Percentiles rank a stretch among this genome's conserved stretches.
These are phyloP conservation scores for Alectoria sarmentosa DNA, from an alignment of 495 filamentous ascomycete species.

Conservation along the genomic window DNA sequence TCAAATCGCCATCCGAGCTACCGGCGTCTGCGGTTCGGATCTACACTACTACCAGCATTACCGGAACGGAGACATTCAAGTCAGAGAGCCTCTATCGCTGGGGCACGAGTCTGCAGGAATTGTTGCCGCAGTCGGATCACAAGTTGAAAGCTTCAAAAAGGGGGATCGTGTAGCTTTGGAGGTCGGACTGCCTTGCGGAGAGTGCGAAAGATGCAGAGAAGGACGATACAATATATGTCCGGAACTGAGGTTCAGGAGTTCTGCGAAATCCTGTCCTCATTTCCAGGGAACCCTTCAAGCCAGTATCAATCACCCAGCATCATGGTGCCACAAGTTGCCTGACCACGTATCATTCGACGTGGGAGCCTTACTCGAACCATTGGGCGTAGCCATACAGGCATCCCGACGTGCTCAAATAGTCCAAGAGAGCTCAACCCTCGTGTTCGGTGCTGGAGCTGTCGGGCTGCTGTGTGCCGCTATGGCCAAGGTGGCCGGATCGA, in stretches of 20 bases:
- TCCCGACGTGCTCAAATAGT: slow-evolving; percentile 52
- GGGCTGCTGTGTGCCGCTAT: slow-evolving; percentile 64
- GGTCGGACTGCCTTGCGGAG: slow-evolving; percentile 71
- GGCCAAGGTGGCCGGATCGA: slow-evolving; percentile 59
- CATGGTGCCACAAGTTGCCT: slow-evolving; percentile 65
- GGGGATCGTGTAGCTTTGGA: slow-evolving; percentile 79
- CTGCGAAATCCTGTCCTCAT: slow-evolving; percentile 71
- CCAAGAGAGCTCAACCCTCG: slow-evolving; percentile 49
- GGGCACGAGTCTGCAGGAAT: slow-evolving; percentile 74
- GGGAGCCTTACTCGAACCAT: slow-evolving; percentile 71
- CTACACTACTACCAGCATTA: slow-evolving; percentile 81
- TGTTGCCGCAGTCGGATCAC: slow-evolving; percentile 56
- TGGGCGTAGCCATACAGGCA: slow-evolving; percentile 75
- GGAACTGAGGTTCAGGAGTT: slow-evolving; percentile 69
- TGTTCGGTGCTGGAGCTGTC: slow-evolving; percentile 78
- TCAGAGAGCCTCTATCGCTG: slow-evolving; percentile 62
- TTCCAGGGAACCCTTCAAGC: slow-evolving; percentile 79
- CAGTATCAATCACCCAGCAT: slow-evolving; percentile 66
- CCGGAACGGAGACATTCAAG: slow-evolving; percentile 74
- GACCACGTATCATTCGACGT: slow-evolving; percentile 53
- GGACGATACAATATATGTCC: slow-evolving; percentile 83
- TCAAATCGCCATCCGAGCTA: slow-evolving; percentile 66
- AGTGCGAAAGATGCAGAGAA: slow-evolving; percentile 56
- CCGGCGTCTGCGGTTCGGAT: slow-evolving; percentile 78
- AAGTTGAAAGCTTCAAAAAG: slow-evolving; percentile 32